These are phyloP conservation scores for Solanum tacnaense DNA, from an alignment of 257 asterid species.

Conservation along the genomic window DNA sequence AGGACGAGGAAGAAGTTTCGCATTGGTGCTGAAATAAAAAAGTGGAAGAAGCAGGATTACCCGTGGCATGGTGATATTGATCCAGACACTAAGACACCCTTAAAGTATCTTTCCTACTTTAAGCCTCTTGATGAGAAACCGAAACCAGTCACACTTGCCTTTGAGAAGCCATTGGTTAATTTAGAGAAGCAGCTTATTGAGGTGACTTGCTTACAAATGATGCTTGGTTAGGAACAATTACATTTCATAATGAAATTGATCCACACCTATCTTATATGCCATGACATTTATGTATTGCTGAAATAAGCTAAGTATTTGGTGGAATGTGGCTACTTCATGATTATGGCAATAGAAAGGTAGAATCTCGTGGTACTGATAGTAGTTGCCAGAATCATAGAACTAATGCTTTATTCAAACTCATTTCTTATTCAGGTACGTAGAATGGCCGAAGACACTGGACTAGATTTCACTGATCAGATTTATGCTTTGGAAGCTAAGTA, in stretches of 20 bases:
- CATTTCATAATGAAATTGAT: slow-evolving; percentile 13
- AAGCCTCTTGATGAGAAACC: slow-evolving; percentile 93
- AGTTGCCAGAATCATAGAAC: not conserved
- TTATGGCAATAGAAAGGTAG: not conserved
- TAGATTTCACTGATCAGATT: slow-evolving; percentile 76
- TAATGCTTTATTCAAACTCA: not conserved
- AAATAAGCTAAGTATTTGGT: not conserved
- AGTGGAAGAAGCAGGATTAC: slow-evolving; percentile 61
- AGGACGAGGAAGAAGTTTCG: slow-evolving; percentile 5
- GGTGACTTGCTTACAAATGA: slow-evolving; percentile 23
- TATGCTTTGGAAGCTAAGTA: slow-evolving; percentile 61
- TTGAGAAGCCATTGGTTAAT: slow-evolving; percentile 78
- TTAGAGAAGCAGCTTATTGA: slow-evolving; percentile 68
- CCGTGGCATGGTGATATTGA: slow-evolving; percentile 84
- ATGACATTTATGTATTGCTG: not conserved
- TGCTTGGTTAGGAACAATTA: slow-evolving; percentile 9
- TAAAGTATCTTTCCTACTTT: slow-evolving; percentile 71
- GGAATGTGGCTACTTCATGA: not conserved
- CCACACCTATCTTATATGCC: not conserved
- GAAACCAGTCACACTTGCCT: slow-evolving; percentile 83
- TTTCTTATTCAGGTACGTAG: slow-evolving; percentile 50
- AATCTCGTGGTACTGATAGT: not conserved
- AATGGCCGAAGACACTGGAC: slow-evolving; percentile 88
- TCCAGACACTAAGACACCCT: slow-evolving; percentile 73
- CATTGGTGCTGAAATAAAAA: slow-evolving; percentile 47